These are phyloP conservation scores for Xerocomellus dryophilus DNA, from an alignment of 768 basidiomycete genomes.

Conservation along the genomic window DNA sequence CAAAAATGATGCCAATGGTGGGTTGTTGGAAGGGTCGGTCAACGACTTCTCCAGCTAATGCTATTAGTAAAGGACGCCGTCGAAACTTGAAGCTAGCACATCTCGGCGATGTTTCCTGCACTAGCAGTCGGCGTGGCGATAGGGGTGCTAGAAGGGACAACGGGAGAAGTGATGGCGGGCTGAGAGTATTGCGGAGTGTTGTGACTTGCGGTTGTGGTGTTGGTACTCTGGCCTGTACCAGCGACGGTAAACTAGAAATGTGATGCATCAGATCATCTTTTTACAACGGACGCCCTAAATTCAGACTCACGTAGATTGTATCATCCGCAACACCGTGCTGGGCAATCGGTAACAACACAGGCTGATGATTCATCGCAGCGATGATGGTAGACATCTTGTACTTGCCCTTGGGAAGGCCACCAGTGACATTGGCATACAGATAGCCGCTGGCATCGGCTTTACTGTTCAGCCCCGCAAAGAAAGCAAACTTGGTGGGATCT, in stretches of 20 bases:
- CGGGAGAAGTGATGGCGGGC: neutral
- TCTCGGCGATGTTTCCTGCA: neutral
- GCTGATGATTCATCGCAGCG: constrained; percentile 47
- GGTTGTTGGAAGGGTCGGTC: constrained; percentile 7
- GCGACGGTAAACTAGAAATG: constrained; percentile 27
- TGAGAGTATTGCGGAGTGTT: constrained; percentile 2
- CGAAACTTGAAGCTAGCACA: constrained; percentile 6
- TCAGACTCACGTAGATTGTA: constrained; percentile 35
- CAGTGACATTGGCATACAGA: constrained; percentile 46
- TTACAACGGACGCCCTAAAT: neutral
- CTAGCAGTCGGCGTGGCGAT: neutral
- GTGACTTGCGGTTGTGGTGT: constrained; percentile 4
- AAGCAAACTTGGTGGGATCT: constrained; percentile 52
- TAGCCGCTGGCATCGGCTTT: constrained; percentile 42
- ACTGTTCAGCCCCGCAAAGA: constrained; percentile 55
- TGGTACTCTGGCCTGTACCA: constrained; percentile 10
- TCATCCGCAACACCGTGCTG: constrained; percentile 44
- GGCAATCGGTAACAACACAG: constrained; percentile 34
- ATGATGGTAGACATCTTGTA: constrained; percentile 48
- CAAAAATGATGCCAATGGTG: neutral
- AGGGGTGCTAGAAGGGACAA: neutral
- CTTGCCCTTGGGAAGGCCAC: constrained; percentile 51
- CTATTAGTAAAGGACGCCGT: neutral
- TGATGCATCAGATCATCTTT: constrained; percentile 3
- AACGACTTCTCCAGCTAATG: constrained; percentile 5